Conservation (phyloP, 2,329 filamentous ascomycete genomes). For the Aspergillus ochraceus region DNA sequence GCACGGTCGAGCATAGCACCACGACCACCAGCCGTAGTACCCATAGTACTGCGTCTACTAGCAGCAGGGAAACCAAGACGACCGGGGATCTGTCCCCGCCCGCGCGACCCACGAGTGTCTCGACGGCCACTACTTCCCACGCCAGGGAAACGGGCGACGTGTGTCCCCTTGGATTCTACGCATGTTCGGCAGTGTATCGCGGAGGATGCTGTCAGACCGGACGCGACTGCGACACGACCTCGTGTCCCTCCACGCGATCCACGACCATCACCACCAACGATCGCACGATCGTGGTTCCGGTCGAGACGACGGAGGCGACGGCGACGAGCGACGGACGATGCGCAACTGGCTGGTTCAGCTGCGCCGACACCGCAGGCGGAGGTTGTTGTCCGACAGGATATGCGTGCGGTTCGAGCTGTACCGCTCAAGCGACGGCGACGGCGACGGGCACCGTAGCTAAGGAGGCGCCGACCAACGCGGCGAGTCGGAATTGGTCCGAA, state of each 20-base stretch:
- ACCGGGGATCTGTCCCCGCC: constrained; percentile 36
- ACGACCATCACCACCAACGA: constrained; percentile 66
- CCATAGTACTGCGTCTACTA: constrained; percentile 25
- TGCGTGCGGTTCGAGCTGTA: constrained; percentile 72
- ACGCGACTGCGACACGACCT: constrained; percentile 77
- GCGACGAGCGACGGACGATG: constrained; percentile 52
- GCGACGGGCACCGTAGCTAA: constrained; percentile 46
- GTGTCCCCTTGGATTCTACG: constrained; percentile 90
- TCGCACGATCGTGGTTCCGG: constrained; percentile 68
- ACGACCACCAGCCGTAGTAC: constrained; percentile 38
- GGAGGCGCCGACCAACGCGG: constrained; percentile 28
- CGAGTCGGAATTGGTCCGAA: constrained; percentile 6
- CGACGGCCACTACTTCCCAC: constrained; percentile 40
- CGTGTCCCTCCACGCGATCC: constrained; percentile 69
- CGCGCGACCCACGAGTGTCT: constrained; percentile 38
- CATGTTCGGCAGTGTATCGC: constrained; percentile 76
- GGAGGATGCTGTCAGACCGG: constrained; percentile 89
- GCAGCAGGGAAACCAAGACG: constrained; percentile 32
- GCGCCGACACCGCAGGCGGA: constrained; percentile 63
- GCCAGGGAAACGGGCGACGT: constrained; percentile 39
- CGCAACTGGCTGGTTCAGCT: constrained; percentile 77
- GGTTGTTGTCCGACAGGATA: constrained; percentile 85
- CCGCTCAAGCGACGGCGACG: constrained; percentile 55
- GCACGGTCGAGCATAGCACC: constrained; percentile 32
- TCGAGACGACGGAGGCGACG: constrained; percentile 42